Conservation (phyloP, 2,329 filamentous ascomycete species). For the Alternaria arbusti region DNA sequence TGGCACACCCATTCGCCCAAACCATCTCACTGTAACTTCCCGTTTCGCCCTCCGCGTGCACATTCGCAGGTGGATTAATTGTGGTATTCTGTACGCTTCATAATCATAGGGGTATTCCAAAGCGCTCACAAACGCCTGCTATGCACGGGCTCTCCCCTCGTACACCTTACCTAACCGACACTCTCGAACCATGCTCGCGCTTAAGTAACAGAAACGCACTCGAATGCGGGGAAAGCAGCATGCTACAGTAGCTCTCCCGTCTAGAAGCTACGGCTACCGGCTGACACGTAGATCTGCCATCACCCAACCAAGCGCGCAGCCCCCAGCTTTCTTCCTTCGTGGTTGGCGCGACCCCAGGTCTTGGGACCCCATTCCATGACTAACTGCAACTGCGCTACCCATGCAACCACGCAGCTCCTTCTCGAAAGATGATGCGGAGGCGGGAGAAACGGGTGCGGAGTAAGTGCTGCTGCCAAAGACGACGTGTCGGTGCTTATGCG, state of each 20-base stretch:
- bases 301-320: constrained; percentile 25
- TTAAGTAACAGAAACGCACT: constrained; percentile 46
- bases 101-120: constrained; percentile 44
- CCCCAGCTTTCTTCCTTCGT: constrained; percentile 22
- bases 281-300: constrained; percentile 34
- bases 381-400: constrained; percentile 32
- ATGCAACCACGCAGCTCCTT: constrained; percentile 30
- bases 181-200: constrained; percentile 11
- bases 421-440: constrained; percentile 38
- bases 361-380: constrained; percentile 42
- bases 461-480: constrained; percentile 25
- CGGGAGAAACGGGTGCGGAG: constrained; percentile 38
- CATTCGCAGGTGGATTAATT: constrained; percentile 7
- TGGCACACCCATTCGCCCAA: constrained; percentile 22
- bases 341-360: constrained; percentile 29
- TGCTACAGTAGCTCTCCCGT: constrained; percentile 41
- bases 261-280: constrained; percentile 20
- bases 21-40: neutral
- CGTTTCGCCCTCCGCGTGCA: neutral
- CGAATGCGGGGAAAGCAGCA: constrained; percentile 46
- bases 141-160: constrained; percentile 31
- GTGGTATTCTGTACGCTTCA: constrained; percentile 27
- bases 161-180: constrained; percentile 23
- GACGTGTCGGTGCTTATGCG: constrained; percentile 61
- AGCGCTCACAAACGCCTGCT: constrained; percentile 43